Conservation (phyloP, 352 stramenopile genomes). For the Phytopythium cucurbitacearum region DNA sequence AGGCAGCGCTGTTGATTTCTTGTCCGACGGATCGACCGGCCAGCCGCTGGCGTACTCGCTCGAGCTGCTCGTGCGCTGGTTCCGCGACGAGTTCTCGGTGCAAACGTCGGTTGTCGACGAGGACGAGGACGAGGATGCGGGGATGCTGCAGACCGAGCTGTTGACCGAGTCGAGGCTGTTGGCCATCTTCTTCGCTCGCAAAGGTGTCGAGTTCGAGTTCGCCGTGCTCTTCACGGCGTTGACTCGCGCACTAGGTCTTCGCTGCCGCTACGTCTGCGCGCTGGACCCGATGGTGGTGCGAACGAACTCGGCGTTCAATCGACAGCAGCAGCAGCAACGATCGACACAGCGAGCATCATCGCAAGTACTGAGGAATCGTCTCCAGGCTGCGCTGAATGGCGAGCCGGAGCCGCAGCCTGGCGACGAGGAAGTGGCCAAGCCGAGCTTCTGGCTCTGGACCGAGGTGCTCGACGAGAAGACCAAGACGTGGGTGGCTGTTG, state of each 20-base stretch:
- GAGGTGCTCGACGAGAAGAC: conserved; percentile 58
- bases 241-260: conserved; percentile 46
- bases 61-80: conserved; percentile 70
- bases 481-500: conserved; percentile 55
- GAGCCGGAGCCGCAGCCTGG: neutral
- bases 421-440: conserved; percentile 12
- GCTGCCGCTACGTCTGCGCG: conserved; percentile 41
- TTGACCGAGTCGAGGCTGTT: conserved; percentile 50
- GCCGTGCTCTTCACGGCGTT: conserved; percentile 59
- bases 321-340: conserved; percentile 1
- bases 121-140: conserved; percentile 8
- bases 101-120: neutral
- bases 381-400: neutral
- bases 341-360: neutral
- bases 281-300: conserved; percentile 55
- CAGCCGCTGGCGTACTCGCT: conserved; percentile 46
- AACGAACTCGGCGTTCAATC: conserved; percentile 28
- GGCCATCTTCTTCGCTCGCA: conserved; percentile 40
- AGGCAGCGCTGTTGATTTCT: conserved; percentile 39
- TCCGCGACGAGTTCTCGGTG: conserved; percentile 40
- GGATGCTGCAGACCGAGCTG: conserved; percentile 6
- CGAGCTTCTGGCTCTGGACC: conserved; percentile 49
- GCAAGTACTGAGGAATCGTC: conserved; percentile 15
- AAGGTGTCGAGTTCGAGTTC: conserved; percentile 43
- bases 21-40: conserved; percentile 17